Conservation (phyloP, 768 basidiomycete species). For the Mrakia blollopis region DNA sequence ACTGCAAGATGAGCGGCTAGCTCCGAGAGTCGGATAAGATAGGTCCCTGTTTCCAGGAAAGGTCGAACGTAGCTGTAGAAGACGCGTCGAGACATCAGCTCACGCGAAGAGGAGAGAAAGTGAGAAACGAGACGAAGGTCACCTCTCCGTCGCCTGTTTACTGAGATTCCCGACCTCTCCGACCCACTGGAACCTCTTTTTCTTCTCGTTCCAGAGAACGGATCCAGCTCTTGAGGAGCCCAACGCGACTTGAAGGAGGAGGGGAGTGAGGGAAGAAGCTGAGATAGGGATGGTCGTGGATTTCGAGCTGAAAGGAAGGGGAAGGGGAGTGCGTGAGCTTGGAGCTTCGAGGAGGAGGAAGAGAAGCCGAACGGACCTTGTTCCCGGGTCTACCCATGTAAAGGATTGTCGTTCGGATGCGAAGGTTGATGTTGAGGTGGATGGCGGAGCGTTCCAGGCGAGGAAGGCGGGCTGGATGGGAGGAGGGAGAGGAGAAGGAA, state of each 20-base stretch:
- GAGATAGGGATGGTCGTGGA: neutral
- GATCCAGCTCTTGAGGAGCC: neutral
- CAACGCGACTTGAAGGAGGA: constrained; percentile 8
- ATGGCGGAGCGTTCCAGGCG: neutral
- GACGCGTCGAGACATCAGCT: neutral
- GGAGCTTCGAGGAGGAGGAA: neutral
- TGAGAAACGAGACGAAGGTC: neutral
- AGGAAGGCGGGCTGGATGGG: neutral
- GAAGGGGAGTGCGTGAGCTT: neutral
- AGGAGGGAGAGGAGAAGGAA: neutral
- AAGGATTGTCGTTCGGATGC: neutral
- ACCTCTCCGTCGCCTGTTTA: neutral
- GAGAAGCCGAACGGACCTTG: neutral
- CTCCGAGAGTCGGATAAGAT: neutral
- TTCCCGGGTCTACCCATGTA: neutral
- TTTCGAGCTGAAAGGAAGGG: neutral
- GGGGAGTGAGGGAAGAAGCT: neutral
- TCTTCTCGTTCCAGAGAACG: constrained; percentile 2
- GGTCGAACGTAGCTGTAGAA: neutral
- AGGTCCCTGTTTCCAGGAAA: constrained; percentile 2
- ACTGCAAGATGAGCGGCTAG: neutral
- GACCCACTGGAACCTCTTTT: constrained; percentile 6
- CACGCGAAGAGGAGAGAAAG: no score
- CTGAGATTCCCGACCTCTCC: constrained; percentile 5
- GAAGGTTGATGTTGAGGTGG: neutral